A percentile compares a stretch with the other conserved stretches of the same genome.
phyloP scores from a whole-genome alignment of 1,139 yeast species.

The Geotrichum citri-aurantii region DNA sequence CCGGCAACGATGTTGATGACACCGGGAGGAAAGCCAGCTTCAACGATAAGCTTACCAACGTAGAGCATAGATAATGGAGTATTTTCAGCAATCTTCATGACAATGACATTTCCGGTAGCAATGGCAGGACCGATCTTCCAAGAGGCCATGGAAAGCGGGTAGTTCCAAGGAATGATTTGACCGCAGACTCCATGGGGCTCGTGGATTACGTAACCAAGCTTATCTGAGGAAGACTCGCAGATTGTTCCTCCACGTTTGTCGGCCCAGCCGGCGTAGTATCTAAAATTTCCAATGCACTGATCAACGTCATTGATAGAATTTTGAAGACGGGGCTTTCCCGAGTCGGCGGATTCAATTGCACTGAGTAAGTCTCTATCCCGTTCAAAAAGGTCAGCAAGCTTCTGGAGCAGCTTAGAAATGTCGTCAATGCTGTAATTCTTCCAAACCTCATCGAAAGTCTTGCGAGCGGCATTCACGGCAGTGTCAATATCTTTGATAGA shows the following conservation, averaged over 20 bases:
- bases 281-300: conserved; percentile 45
- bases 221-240: conserved; percentile 57
- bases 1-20: conserved; percentile 74
- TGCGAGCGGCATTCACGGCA: conserved; percentile 56
- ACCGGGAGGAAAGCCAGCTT: conserved; percentile 77
- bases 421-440: conserved; percentile 42
- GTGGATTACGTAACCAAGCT: conserved; percentile 53
- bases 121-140: conserved; percentile 75
- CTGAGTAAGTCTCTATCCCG: conserved; percentile 45
- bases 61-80: conserved; percentile 73
- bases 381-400: conserved; percentile 51
- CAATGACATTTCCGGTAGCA: conserved; percentile 72
- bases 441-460: conserved; percentile 49
- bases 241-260: conserved; percentile 70
- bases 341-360: conserved; percentile 54
- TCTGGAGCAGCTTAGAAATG: conserved; percentile 43
- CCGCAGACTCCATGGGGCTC: conserved; percentile 88
- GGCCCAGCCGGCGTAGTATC: conserved; percentile 78
- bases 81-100: conserved; percentile 70
- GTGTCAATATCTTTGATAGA: conserved; percentile 50
- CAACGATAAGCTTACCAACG: conserved; percentile 54
- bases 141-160: conserved; percentile 72
- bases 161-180: conserved; percentile 88
- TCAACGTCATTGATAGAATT: conserved; percentile 50
- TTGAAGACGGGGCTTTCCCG: conserved; percentile 50